Evolutionary conservation across 2,329 filamentous ascomycete species (phyloP).

Genomic region (Rutstroemia sp.): DNA sequence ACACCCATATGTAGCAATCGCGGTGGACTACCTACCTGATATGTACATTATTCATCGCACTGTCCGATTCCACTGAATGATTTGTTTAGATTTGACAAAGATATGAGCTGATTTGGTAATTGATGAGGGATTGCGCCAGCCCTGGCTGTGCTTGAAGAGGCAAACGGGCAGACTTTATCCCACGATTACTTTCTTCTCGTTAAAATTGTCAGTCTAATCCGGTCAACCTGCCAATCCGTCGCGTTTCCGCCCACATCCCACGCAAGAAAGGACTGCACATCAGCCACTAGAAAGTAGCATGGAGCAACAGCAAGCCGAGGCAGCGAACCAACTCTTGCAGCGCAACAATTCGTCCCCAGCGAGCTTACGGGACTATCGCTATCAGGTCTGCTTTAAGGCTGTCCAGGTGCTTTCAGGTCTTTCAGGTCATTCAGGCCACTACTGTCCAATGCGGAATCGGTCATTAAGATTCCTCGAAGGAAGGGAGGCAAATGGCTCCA

Average conservation of each 20-base stretch:
- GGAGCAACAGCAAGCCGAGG: no score
- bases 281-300: background rate
- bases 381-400: no score
- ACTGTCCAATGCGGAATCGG: background rate
- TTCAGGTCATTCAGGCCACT: no score
- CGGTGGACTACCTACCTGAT: background rate
- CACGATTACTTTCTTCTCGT: background rate
- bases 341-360: no score
- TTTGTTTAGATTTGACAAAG: no score
- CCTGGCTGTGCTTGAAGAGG: background rate
- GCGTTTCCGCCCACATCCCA: background rate
- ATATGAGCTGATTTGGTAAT: background rate
- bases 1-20: background rate
- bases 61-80: no score
- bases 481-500: background rate
- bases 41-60: no score
- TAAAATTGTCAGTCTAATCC: background rate
- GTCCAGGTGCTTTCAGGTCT: no score
- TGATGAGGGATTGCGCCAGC: background rate
- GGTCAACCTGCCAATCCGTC: background rate
- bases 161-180: background rate
- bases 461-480: background rate
- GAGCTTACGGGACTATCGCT: no score
- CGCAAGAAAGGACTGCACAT: background rate
- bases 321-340: no score